phyloP scores from a whole-genome alignment of 768 basidiomycete species.

The Cystobasidium ongulense region DNA sequence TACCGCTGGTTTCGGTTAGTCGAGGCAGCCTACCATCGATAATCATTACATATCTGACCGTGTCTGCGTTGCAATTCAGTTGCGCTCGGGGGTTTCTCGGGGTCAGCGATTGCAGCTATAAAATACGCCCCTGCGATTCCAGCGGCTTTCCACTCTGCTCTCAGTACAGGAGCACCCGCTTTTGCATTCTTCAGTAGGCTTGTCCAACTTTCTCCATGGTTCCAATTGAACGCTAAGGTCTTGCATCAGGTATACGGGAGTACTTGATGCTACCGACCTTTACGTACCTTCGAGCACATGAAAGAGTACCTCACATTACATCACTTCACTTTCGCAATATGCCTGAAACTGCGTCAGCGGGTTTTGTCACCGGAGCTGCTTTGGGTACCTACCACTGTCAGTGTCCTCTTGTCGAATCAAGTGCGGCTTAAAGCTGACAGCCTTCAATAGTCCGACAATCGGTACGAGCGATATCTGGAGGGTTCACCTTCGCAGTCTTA shows the following conservation, averaged over 20 bases:
- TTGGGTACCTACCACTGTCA: slow-evolving; percentile 20
- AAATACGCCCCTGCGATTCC: slow-evolving; percentile 38
- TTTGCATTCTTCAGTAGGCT: slow-evolving; percentile 41
- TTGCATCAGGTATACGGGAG: neutral
- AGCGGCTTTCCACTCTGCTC: slow-evolving; percentile 32
- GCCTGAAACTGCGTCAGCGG: slow-evolving; percentile 19
- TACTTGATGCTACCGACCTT: neutral
- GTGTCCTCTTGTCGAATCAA: no score
- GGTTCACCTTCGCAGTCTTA: slow-evolving; percentile 36
- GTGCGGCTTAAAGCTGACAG: neutral
- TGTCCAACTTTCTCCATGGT: neutral
- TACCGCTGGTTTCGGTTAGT: slow-evolving; percentile 1
- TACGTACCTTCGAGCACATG: slow-evolving; percentile 28
- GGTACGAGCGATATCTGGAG: slow-evolving; percentile 20
- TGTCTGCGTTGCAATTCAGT: neutral
- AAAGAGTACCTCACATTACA: slow-evolving; percentile 21
- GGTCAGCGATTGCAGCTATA: slow-evolving; percentile 33
- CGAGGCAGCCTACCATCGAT: neutral
- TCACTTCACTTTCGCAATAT: slow-evolving; percentile 22
- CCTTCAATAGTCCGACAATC: neutral
- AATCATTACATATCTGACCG: neutral
- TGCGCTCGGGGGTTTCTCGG: slow-evolving; percentile 31
- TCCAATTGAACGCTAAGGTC: no score
- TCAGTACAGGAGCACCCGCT: slow-evolving; percentile 35
- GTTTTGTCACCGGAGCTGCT: slow-evolving; percentile 5